Evolutionary conservation across 2,329 filamentous ascomycete species (phyloP), one percentile per base, ranked within the genome.

Genomic region (Berkeleyomyces rouxiae): DNA sequence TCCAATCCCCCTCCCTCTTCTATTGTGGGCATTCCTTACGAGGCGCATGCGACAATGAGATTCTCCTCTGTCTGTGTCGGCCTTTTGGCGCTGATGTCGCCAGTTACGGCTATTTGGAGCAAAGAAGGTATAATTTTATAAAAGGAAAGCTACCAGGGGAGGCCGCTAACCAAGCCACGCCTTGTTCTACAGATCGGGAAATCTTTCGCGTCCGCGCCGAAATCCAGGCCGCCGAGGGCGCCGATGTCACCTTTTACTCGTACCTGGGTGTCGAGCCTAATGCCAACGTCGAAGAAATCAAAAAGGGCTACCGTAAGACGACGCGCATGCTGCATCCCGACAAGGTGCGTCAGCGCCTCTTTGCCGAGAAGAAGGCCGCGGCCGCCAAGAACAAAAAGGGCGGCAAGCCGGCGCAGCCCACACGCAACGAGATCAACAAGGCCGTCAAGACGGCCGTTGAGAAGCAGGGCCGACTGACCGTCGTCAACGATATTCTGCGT

Each of bases 141-240:
- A 40, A 3, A 16, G 44, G 13, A 2, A 31, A 57, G 37, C 7
- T 23, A 7, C 33, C 49, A 1, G 23, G 16, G 16, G 37, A 13
- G 61, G 64, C 61, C 37, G n/a, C 57, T 16, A 36, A 31, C 37
- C 59, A 5, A 59, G 46, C 5, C 40, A 47, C 31, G 39, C 13
- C 36, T 37, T 23, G 59, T 13, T 36, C 4, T 11, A 7, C 70
- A 95, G 93, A 99, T 75, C 90, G 95, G 72, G 93, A 99, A 76
- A 97, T 99, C 77, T 99, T 99, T 78, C 88, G 90, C 69, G 80
- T 99, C 66, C 86, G 86, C 70, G 90, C 96, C 76, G 93, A 97
- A 72, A 82, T 99, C 63, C 77, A 82, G 65, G 75, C 82, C 53
- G 78, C 84, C 67, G 88, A 96, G 73, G 90, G 96, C 73, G 63